Base-by-base conservation (phyloP, 2,329 filamentous ascomycete genomes). In the Geosmithia flava region DNA sequence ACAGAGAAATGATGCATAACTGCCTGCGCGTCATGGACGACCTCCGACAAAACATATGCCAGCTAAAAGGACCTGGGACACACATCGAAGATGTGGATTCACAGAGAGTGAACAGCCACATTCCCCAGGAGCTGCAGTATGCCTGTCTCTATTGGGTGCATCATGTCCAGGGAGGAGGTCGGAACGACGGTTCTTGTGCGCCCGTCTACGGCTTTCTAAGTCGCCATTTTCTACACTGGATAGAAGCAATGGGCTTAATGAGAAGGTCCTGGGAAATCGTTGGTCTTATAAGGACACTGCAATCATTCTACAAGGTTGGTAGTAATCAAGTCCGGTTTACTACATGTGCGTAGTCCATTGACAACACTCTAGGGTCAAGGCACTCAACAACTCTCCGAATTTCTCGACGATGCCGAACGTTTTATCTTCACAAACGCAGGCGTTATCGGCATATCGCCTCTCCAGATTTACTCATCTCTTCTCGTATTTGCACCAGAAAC, bases 151-250 rank as follows among this genome's bases (percentile, higher is more conserved):
- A 44, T 20, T 44, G 42, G 42, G 42, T 44, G 4, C 42, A 44
- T 20, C 42, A 44, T 16, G 29, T 30, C 29, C 29, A 30, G 11
- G 29, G 11, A 15, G 42, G n/a, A 44, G 42, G 20, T 10, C 11
- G 7, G 19, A 19, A 27, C 19, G 17, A 23, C 20, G 15, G 15
- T 10, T 6, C 13, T 20, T 20, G 20, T 20, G 42, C 11, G 4
- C 7, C 30, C 30, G 59, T 59, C 16, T 51, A 67, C 48, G 6
- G 47, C 2, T 72, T 72, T 53, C 53, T 72, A 2, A 49, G 53
- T 8, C 27, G 48, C 10, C 60, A 69, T 51, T 57, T 70, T 42
- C 64, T 72, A 1, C 56, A 71, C 49, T 70, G 65, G 67, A 53
- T 70, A 5, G 65, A 70, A 54, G 62, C 59, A 6, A 54, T 70